Conservation (phyloP, 305 asterid species). For the Fraxinus platypoda region DNA sequence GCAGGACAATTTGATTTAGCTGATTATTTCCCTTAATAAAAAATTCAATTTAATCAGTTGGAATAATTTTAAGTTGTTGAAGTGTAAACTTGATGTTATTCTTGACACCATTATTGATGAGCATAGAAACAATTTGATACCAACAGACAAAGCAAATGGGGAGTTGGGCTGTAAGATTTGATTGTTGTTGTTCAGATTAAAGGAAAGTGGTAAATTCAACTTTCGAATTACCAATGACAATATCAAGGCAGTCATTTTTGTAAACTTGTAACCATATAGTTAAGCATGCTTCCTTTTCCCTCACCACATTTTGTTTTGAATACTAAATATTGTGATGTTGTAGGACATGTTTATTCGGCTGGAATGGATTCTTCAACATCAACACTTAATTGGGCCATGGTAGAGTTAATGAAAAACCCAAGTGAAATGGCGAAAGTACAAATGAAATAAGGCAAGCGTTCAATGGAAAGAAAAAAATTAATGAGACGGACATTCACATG, state of each 20-base stretch:
- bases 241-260: background rate
- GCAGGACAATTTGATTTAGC: constrained; percentile 19
- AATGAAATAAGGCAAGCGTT: too few species aligned
- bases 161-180: background rate
- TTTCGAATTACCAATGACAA: background rate
- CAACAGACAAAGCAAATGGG: background rate
- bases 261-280: too few species aligned
- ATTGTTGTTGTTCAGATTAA: background rate
- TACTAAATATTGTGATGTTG: too few species aligned
- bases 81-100: background rate
- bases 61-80: constrained; percentile 6
- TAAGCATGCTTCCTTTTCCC: background rate
- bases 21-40: constrained; percentile 29
- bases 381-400: too few species aligned
- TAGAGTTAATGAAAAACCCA: too few species aligned
- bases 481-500: too few species aligned
- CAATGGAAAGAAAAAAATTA: too few species aligned
- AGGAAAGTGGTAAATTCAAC: background rate
- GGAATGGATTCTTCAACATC: too few species aligned
- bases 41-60: constrained; percentile 19
- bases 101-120: constrained; percentile 20
- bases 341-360: too few species aligned
- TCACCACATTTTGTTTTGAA: too few species aligned
- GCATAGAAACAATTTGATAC: constrained; percentile 1
- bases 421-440: too few species aligned